Base-by-base conservation (phyloP, 331 rosid genomes). In the Pyracantha coccinea region DNA sequence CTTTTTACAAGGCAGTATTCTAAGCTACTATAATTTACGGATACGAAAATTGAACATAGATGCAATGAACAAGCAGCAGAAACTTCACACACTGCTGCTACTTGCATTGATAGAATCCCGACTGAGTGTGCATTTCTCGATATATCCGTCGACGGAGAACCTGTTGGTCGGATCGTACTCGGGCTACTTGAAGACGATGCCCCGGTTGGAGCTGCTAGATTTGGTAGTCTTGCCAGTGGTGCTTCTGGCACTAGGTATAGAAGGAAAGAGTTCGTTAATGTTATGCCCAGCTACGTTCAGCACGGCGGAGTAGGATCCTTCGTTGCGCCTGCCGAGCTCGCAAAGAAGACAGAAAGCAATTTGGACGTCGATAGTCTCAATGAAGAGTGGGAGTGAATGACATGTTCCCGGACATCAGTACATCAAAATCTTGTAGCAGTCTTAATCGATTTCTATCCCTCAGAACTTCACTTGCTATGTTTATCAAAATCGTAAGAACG, bases 211-310 rank as follows among this genome's bases (percentile, higher is more conserved):
- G 96, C 81, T 31, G 85, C 86, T 10, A 89, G 97, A 79, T 94
- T 89, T 32, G 75, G 83, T 14, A 88, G 73, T 71, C 88, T 94
- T 81, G 93, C 82, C 1, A 94, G 93, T 68, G 99, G 97, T 54
- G 88, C 91, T 28, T 95, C 95, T 38, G 97, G 99, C 50, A 71
- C 90, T 60, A 92, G 95, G 85, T 92, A 94, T 78, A 85, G 97
- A 78, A 94, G 93, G 77, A 92, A 94, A 83, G 96, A 90, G 84
- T 92, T 94, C 17, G 80, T 86, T 32, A 92, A 89, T 80, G 89
- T 94, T 82, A 80, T 87, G 86, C 89, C 97, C 1, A 85, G 72
- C 68, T 90, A 92, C 6, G 82, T 94, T 16, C 96, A 90, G 35
- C 91, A 92, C 31, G 87, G 96, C 5, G 93, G 97, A 7, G 88